Evolutionary conservation across 2,329 filamentous ascomycete genomes (phyloP).

Genomic region (Sporothrix dimorphospora): DNA sequence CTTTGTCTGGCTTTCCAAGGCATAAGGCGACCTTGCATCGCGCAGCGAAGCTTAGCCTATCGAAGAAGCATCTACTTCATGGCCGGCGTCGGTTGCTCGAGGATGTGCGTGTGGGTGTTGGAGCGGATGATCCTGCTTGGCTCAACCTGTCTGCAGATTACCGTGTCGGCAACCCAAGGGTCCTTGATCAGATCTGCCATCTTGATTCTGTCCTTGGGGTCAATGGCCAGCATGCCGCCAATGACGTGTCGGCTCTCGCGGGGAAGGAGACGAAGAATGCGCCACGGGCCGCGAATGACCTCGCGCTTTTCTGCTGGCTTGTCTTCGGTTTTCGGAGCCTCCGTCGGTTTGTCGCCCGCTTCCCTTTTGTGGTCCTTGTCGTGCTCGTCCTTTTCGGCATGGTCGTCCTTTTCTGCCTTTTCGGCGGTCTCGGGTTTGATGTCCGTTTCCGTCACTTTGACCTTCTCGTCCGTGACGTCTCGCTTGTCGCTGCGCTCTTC

Average conservation of each 20-base stretch:
- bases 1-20: background rate
- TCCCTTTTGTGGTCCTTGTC: constrained; percentile 33
- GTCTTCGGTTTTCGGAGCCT: constrained; percentile 33
- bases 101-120: constrained; percentile 78
- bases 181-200: constrained; percentile 87
- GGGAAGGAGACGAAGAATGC: constrained; percentile 82
- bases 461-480: background rate
- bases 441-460: background rate
- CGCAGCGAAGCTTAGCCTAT: background rate
- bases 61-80: constrained; percentile 31
- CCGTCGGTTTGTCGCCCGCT: constrained; percentile 33
- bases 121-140: constrained; percentile 71
- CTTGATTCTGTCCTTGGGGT: constrained; percentile 79
- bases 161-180: constrained; percentile 83
- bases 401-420: background rate
- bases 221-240: constrained; percentile 86
- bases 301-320: constrained; percentile 63
- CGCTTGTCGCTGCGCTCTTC: background rate
- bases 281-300: constrained; percentile 89
- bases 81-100: constrained; percentile 68
- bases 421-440: background rate
- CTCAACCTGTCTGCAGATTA: constrained; percentile 80
- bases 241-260: constrained; percentile 89
- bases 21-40: background rate
- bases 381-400: constrained; percentile 18